Conservation (phyloP, 2,329 filamentous ascomycete genomes). For the Xylaria digitata region DNA sequence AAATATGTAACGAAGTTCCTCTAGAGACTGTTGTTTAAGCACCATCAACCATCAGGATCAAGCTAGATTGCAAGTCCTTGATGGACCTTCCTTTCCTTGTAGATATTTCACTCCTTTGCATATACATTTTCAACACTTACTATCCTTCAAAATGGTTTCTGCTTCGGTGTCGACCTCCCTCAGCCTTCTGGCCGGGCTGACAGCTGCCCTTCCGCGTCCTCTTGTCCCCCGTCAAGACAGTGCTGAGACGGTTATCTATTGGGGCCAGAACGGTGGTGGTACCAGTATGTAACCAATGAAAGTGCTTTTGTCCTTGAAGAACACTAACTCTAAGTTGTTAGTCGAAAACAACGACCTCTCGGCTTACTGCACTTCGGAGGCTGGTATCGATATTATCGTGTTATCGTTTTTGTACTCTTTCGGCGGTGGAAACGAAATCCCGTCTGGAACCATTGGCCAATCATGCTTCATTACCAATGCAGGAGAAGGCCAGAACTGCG, state of each 20-base stretch:
- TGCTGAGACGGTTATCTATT: slow-evolving; percentile 51
- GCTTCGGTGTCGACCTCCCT: slow-evolving; percentile 36
- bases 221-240: slow-evolving; percentile 35
- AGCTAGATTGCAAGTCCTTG: slow-evolving; percentile 38
- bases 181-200: slow-evolving; percentile 39
- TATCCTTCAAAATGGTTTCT: slow-evolving; percentile 42
- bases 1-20: slow-evolving; percentile 36
- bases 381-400: slow-evolving; percentile 58
- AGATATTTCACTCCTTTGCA: slow-evolving; percentile 40
- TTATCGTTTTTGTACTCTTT: slow-evolving; percentile 57
- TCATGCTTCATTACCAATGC: slow-evolving; percentile 52
- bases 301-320: not conserved
- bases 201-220: slow-evolving; percentile 40
- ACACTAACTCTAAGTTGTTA: slow-evolving; percentile 17
- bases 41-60: slow-evolving; percentile 32
- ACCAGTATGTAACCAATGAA: slow-evolving; percentile 38
- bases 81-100: slow-evolving; percentile 40
- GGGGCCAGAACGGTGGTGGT: slow-evolving; percentile 49
- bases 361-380: slow-evolving; percentile 52
- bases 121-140: slow-evolving; percentile 34
- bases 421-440: slow-evolving; percentile 52
- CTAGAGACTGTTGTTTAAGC: slow-evolving; percentile 20
- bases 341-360: slow-evolving; percentile 53
- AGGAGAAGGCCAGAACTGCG: slow-evolving; percentile 53
- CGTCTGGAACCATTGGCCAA: slow-evolving; percentile 55